Evolutionary conservation across 306 rosid species (phyloP).

Genomic region (Ochetophila trinervis): DNA sequence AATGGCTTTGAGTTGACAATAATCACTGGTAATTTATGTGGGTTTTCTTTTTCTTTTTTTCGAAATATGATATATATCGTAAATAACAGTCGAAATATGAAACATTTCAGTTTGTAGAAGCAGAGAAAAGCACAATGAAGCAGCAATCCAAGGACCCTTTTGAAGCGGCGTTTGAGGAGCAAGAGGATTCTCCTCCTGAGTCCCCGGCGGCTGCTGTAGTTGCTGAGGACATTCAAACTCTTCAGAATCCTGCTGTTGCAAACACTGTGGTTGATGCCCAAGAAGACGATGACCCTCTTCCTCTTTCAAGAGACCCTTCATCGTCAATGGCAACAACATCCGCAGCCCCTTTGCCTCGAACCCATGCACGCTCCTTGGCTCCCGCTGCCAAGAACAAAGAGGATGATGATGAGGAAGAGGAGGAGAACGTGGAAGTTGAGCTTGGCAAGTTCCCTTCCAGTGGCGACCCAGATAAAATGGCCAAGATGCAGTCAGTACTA

Average conservation of each 20-base stretch:
- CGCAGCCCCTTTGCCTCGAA: not conserved
- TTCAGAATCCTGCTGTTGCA: not conserved
- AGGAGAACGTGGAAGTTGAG: slow-evolving; percentile 87
- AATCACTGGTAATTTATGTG: too few species aligned
- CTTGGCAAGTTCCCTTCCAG: slow-evolving; percentile 69
- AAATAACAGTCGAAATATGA: too few species aligned
- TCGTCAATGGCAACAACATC: not conserved
- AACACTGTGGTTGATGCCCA: slow-evolving; percentile 7
- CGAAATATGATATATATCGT: too few species aligned
- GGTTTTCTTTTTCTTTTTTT: too few species aligned
- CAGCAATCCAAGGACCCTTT: slow-evolving; percentile 91
- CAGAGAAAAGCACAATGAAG: slow-evolving; percentile 29
- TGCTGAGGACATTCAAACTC: slow-evolving; percentile 7
- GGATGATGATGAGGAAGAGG: slow-evolving; percentile 85
- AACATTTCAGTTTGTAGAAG: too few species aligned
- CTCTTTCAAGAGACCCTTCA: slow-evolving; percentile 1
- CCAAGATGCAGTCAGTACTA: slow-evolving; percentile 73
- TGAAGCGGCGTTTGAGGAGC: slow-evolving; percentile 91
- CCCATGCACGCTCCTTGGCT: not conserved
- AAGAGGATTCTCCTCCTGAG: slow-evolving; percentile 69
- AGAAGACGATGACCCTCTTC: slow-evolving; percentile 27
- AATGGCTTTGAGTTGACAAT: too few species aligned
- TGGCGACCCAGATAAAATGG: slow-evolving; percentile 80
- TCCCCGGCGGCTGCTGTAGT: slow-evolving; percentile 40
- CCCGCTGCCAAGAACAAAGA: slow-evolving; percentile 42